Evolutionary conservation across 805 yeast species (phyloP).

Genomic region (Pichia heedii): DNA sequence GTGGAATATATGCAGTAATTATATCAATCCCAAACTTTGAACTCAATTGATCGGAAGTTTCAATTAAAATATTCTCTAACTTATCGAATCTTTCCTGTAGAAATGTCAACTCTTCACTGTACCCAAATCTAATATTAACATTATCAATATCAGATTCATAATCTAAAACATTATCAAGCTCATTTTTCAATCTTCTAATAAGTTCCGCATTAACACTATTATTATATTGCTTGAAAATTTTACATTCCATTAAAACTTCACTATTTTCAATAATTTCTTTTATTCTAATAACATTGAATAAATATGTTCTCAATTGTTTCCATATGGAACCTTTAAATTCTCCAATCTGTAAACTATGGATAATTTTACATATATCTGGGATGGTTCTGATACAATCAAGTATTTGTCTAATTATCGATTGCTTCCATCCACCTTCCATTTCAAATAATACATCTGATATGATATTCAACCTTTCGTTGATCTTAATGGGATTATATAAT

Average conservation of each 20-base stretch:
- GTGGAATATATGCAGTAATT: constrained; percentile 34
- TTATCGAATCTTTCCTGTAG: constrained; percentile 19
- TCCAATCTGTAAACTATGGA: constrained; percentile 20
- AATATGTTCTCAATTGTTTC: constrained; percentile 22
- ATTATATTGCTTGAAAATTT: constrained; percentile 12
- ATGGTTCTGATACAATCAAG: constrained; percentile 16
- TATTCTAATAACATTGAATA: constrained; percentile 16
- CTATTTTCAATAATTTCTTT: constrained; percentile 6
- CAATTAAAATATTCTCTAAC: constrained; percentile 26
- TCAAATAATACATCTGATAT: constrained; percentile 20
- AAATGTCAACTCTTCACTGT: constrained; percentile 24
- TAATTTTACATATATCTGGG: constrained; percentile 23
- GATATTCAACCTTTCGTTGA: constrained; percentile 24
- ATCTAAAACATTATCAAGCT: constrained; percentile 27
- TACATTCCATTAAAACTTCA: neutral
- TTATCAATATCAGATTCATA: constrained; percentile 25
- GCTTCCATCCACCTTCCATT: neutral
- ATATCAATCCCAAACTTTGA: constrained; percentile 2
- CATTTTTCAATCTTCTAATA: constrained; percentile 11
- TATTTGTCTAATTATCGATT: constrained; percentile 16
- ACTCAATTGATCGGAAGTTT: constrained; percentile 16
- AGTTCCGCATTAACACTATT: constrained; percentile 7
- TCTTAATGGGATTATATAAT: constrained; percentile 16
- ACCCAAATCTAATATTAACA: constrained; percentile 24
- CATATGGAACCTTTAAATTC: constrained; percentile 23